Conservation (phyloP, 768 basidiomycete genomes). For the Phaffia tasmanica region DNA sequence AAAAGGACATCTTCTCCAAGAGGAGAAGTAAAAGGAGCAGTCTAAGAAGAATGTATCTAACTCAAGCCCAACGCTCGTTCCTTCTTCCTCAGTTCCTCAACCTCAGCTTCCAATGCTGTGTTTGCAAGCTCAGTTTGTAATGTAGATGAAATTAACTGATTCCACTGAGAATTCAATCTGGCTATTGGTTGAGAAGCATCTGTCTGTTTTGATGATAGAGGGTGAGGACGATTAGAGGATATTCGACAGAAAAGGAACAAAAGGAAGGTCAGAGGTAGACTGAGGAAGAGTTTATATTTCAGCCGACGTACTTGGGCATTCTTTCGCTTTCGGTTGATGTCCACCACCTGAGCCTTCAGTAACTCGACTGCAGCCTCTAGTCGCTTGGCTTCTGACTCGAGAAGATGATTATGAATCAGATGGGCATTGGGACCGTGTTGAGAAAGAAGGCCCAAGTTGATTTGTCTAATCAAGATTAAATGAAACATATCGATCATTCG, state of each 20-base stretch:
- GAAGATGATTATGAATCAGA: slow-evolving; percentile 78
- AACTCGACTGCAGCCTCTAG: slow-evolving; percentile 64
- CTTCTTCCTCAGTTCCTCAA: slow-evolving; percentile 36
- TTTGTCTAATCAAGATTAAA: slow-evolving; percentile 46
- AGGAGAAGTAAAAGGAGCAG: too few species aligned
- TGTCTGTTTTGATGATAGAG: slow-evolving; percentile 44
- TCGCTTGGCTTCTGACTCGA: slow-evolving; percentile 64
- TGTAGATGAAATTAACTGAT: slow-evolving; percentile 76
- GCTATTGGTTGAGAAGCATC: slow-evolving; percentile 67
- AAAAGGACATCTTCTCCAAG: too few species aligned
- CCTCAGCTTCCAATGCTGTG: slow-evolving; percentile 70
- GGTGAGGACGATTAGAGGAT: background rate
- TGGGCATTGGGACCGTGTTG: slow-evolving; percentile 83
- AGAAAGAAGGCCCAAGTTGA: slow-evolving; percentile 69
- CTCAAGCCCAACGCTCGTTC: slow-evolving; percentile 8
- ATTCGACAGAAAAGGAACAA: background rate
- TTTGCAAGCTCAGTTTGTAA: slow-evolving; percentile 95
- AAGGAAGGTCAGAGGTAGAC: background rate
- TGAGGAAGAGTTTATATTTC: background rate
- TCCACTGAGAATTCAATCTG: slow-evolving; percentile 77
- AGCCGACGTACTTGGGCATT: slow-evolving; percentile 56
- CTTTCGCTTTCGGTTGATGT: slow-evolving; percentile 79
- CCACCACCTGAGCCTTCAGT: slow-evolving; percentile 63
- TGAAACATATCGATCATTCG: too few species aligned
- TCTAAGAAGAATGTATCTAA: too few species aligned